phyloP scores from a whole-genome alignment of 768 basidiomycete species.

The Lepiota venenata region DNA sequence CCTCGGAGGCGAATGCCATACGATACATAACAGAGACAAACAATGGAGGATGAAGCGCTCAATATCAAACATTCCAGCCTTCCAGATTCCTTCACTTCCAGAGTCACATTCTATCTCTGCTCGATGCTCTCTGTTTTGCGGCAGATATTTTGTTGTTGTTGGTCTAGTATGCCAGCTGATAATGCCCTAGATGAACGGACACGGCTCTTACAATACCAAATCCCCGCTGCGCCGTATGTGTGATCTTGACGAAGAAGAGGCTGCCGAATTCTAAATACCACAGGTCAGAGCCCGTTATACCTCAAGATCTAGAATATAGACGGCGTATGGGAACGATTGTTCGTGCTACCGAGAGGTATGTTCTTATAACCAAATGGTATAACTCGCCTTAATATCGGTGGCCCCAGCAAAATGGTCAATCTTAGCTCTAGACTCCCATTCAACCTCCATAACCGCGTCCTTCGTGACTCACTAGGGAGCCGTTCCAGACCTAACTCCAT shows the following conservation, averaged over 20 bases:
- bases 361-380: constrained; percentile 11
- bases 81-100: too few relatives aligned
- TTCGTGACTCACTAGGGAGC: constrained; percentile 19
- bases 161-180: not conserved
- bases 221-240: constrained; percentile 6
- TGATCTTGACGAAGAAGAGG: not conserved
- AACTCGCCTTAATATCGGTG: constrained; percentile 1
- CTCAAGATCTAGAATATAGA: not conserved
- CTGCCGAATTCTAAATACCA: not conserved
- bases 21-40: not conserved
- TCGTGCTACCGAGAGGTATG: constrained; percentile 58
- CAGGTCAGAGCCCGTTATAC: constrained; percentile 2
- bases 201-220: constrained; percentile 8
- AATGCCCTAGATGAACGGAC: not conserved
- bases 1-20: not conserved
- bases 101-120: too few relatives aligned
- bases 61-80: not conserved
- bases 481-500: constrained; percentile 23
- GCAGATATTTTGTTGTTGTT: not conserved
- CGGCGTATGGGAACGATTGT: constrained; percentile 37
- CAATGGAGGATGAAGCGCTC: not conserved
- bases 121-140: not conserved
- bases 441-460: constrained; percentile 44
- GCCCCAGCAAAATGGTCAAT: constrained; percentile 66
- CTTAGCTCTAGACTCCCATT: constrained; percentile 59